These are phyloP conservation scores for Hyaloscypha variabilis DNA, from an alignment of 495 filamentous ascomycete genomes.

Conservation along the genomic window DNA sequence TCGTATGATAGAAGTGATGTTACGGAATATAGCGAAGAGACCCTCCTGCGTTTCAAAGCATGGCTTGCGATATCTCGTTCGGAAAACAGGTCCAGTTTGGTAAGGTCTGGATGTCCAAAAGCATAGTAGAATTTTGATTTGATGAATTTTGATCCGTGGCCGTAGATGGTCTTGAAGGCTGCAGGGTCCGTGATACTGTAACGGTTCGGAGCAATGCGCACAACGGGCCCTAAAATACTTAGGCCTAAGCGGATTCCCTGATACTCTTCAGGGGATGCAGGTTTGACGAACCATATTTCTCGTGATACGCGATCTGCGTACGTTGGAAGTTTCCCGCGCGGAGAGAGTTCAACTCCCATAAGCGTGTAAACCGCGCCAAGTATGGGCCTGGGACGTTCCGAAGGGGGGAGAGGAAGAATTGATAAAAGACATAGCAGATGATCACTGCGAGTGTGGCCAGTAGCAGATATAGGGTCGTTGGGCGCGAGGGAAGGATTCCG, in stretches of 20 bases:
- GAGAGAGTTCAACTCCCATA: conserved; percentile 53
- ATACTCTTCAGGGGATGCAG: neutral
- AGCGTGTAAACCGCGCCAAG: conserved; percentile 51
- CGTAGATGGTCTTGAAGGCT: conserved; percentile 65
- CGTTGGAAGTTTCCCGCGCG: conserved; percentile 17
- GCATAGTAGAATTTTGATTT: conserved; percentile 59
- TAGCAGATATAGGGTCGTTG: too few relatives aligned
- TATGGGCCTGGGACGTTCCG: conserved; percentile 51
- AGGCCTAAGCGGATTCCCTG: neutral
- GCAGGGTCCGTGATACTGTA: conserved; percentile 38
- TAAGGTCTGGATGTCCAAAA: conserved; percentile 17
- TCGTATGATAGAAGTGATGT: conserved; percentile 55
- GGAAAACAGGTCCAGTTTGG: conserved; percentile 29
- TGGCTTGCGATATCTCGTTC: conserved; percentile 29
- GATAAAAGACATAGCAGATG: neutral
- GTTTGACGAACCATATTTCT: neutral
- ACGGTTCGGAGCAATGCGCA: neutral
- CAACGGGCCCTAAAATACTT: neutral
- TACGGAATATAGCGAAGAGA: conserved; percentile 50
- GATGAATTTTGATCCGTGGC: conserved; percentile 69
- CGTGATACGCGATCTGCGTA: neutral
- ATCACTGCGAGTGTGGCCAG: too few relatives aligned
- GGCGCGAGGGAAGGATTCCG: too few relatives aligned
- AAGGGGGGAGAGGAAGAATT: conserved; percentile 27
- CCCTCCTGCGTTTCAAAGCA: conserved; percentile 32